Conservation (phyloP, 768 basidiomycete species). For the Tylopilus felleus region DNA sequence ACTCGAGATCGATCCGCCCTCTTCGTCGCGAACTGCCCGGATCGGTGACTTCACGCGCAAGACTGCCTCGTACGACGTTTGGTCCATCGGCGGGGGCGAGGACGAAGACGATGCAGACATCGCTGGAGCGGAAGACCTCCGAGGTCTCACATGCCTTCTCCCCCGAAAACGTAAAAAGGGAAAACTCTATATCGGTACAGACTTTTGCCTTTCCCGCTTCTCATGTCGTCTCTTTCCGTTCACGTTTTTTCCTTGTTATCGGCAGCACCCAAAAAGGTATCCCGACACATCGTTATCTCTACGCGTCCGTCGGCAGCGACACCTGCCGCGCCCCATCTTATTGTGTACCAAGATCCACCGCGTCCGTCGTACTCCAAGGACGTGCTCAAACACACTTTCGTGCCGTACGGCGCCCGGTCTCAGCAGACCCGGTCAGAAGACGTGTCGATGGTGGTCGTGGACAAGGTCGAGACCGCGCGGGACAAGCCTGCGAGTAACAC, state of each 20-base stretch:
- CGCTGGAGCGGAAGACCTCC: constrained; percentile 68
- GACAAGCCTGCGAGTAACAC: constrained; percentile 11
- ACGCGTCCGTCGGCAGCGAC: constrained; percentile 41
- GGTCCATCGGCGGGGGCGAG: constrained; percentile 51
- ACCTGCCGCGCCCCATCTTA: constrained; percentile 10
- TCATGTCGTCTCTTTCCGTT: not conserved
- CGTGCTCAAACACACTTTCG: constrained; percentile 58
- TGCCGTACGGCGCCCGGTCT: constrained; percentile 55
- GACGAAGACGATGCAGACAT: constrained; percentile 33
- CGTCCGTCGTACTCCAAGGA: constrained; percentile 58
- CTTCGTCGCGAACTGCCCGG: constrained; percentile 37
- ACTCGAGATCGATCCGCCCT: constrained; percentile 44
- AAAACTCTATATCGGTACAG: constrained; percentile 53
- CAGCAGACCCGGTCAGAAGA: not conserved
- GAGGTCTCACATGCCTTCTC: constrained; percentile 56
- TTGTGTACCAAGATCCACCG: constrained; percentile 47
- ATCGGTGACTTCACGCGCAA: constrained; percentile 55
- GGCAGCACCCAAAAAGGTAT: constrained; percentile 48
- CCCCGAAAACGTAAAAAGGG: constrained; percentile 62
- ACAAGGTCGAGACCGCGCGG: constrained; percentile 24
- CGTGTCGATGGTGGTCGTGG: constrained; percentile 25
- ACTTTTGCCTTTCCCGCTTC: too few species aligned
- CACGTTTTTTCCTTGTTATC: not conserved
- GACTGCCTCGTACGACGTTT: constrained; percentile 57
- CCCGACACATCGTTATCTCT: constrained; percentile 56